Evolutionary conservation across 495 filamentous ascomycete species (phyloP), one percentile per base, ranked within the genome.

Genomic region (Xylaria castorea): DNA sequence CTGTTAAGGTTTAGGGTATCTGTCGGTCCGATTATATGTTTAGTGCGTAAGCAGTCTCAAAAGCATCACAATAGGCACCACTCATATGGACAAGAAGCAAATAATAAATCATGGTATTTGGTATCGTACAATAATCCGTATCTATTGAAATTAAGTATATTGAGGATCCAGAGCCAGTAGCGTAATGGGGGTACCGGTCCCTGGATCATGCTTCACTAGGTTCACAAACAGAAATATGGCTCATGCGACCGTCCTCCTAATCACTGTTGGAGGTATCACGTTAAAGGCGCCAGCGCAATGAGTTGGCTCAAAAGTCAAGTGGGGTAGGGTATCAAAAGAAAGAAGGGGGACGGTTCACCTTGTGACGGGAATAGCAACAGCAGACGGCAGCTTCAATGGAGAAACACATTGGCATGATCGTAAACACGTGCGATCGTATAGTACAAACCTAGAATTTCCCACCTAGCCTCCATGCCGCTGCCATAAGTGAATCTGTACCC

Each of bases 361-460:
- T 34, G 12, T 25, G 32, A 38, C 20, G 1, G n/a, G 42, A 50
- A 34, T 42, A 66, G 25, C 25, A 66, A 8, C n/a, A 66, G 40
- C 61, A 46, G 62, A 48, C 34, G 51, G 66, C 38, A 60, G 30
- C 25, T 30, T 51, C 22, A 27, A 61, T 16, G 42, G 55, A 70
- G 30, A 70, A 48, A 70, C 48, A 42, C 22, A 70, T 48, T 48
- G 12, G 6, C 38, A 62, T 18, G 55, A 70, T 38, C 55, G 40
- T 70, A 62, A 16, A 70, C 55, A 30, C 27, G 25, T 48, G 57
- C 64, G 44, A 70, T 62, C 55, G 30, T 70, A 70, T 70, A 61
- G 36, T 70, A 61, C 67, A 70, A 68, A 46, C 40, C 55, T 12
- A 8, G 32, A 50, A 14, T 61, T 36, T 42, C 67, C 67, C n/a